Base-by-base conservation (phyloP, 73 alveolate species). In the Urostyla sp. region DNA sequence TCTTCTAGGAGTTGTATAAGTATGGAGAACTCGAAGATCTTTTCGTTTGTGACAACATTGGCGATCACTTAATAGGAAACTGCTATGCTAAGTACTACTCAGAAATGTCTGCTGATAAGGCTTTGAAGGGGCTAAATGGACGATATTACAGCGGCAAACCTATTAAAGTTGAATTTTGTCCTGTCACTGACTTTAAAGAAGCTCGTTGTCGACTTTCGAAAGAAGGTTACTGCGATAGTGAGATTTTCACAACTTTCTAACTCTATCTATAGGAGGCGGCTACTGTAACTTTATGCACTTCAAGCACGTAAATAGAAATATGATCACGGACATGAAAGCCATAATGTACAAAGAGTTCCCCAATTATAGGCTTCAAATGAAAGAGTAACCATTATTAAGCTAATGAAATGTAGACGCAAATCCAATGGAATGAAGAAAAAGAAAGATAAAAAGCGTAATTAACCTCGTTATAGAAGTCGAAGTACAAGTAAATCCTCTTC, bases 21-120 rank as follows among this genome's bases (percentile, higher is more conserved):
- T 97, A 93, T 72, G 99, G 99, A 28, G 99, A 98, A 93, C 60
- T 98, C 37, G 98, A 93, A 77, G 99, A 98, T 66, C 72, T 98
- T 85, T 94, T 92, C 78, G 98, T 98, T 46, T 96, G 98, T 75
- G 99, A 98, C 85, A 98, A 98, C 82, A 96, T 98, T 57, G 99
- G 99, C 21, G 99, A 98, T 79, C 99, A 98, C 87, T 72, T 98
- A 95, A 96, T 97, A 32, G 99, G 99, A 21, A 97, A 98, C 85
- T 99, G 94, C 53, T 98, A 97, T 80, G 98, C 95, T 36, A 98
- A 98, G 91, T 98, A 83, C 87, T 80, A 84, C 60, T 91, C 93
- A 58, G 99, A 98, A 91, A 96, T 87, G 50, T 98, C 95, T 32
- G 99, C 99, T 21, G 97, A 94, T 56, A 86, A 84, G 20, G 99